Evolutionary conservation across 2,329 filamentous ascomycete genomes (phyloP), one percentile per base, ranked within the genome.

Genomic region (Claviceps paspali): DNA sequence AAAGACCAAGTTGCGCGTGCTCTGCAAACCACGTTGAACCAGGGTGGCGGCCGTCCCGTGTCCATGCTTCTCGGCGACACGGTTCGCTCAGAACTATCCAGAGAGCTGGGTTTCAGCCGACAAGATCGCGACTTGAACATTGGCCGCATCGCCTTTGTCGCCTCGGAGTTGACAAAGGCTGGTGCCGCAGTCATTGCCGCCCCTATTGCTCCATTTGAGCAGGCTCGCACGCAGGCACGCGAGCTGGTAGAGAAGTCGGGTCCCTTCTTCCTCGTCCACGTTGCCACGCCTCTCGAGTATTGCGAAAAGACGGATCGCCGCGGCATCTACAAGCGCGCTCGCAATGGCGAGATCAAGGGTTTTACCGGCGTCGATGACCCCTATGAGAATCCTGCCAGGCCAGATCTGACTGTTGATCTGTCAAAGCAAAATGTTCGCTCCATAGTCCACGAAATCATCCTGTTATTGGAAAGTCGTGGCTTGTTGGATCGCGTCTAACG

Each of bases 361-460:
- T 98, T 98, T 73, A 98, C 91, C 6, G 91, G 91, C 52, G 86
- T 98, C 40, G 88, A 96, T 56, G 88, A 96, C 65, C 87, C 91
- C 34, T 98, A 98, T 56, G 91, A 98, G 76, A 56, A 61, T 17
- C 91, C 91, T 8, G 52, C 63, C 47, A 86, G 88, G 63, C 74
- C 87, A 23, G 78, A 96, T 57, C 68, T 98, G 46, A 75, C 76
- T 5, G 88, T 96, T 28, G 82, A 96, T 60, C 59, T 80, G 39
- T 79, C 82, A 63, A 91, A 81, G 72, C 85, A 83, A 62, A 82
- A 76, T 47, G 87, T 96, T 33, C 74, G 91, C 53, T 91, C 82
- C 42, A 88, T 88, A 44, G 91, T 98, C 37, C 91, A 98, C 67
- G 83, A 96, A 72, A 96, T 98, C 52, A 73, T 98, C 45, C 70